Evolutionary conservation across 164 flowering plant genomes (phyloP).

Genomic region (Platanus orientalis): DNA sequence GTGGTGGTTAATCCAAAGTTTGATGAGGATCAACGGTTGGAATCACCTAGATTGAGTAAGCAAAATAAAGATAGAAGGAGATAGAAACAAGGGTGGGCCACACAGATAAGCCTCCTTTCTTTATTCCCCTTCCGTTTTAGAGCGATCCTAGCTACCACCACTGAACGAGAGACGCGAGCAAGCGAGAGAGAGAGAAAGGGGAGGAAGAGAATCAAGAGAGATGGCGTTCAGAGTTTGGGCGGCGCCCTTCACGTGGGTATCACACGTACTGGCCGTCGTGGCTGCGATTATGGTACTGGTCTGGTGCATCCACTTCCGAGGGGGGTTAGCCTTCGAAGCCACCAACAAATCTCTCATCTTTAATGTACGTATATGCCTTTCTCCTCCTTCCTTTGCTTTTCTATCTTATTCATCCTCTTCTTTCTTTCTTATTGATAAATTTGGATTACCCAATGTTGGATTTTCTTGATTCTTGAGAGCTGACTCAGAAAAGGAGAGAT

Average conservation of each 20-base stretch:
- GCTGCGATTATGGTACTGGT: constrained; percentile 66
- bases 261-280: constrained; percentile 48
- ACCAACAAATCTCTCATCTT: constrained; percentile 79
- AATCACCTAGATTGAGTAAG: no score
- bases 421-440: neutral
- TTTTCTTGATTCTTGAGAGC: no score
- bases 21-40: no score
- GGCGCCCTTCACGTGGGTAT: constrained; percentile 39
- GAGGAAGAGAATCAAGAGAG: neutral
- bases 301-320: constrained; percentile 74
- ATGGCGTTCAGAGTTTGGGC: constrained; percentile 52
- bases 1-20: no score
- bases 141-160: neutral
- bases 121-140: neutral
- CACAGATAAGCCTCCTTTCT: no score
- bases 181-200: constrained; percentile 10
- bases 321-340: constrained; percentile 76
- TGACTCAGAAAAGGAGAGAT: no score
- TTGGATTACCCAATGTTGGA: no score
- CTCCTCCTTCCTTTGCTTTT: neutral
- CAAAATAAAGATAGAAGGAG: no score
- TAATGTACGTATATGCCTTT: constrained; percentile 40
- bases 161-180: neutral
- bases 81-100: no score
- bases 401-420: neutral